Conservation (phyloP, 805 yeast species). For the Yueomyces sinensis region DNA sequence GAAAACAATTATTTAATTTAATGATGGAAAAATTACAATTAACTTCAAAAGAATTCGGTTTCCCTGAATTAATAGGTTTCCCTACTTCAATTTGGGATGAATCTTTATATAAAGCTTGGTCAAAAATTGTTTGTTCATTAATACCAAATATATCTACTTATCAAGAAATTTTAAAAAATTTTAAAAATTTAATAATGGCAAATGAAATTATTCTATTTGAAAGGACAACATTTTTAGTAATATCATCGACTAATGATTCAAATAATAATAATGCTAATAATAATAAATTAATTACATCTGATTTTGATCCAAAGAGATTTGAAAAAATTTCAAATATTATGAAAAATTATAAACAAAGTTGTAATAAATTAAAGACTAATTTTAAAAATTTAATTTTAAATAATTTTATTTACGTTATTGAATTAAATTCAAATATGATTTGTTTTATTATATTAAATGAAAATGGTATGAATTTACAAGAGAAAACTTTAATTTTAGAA, state of each 20-base stretch:
- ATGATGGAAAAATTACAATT: constrained; percentile 75
- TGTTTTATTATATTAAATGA: constrained; percentile 46
- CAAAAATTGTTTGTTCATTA: constrained; percentile 84
- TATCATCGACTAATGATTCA: constrained; percentile 29
- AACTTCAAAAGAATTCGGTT: constrained; percentile 57
- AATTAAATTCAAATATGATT: constrained; percentile 46
- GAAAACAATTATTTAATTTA: constrained; percentile 69
- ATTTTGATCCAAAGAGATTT: constrained; percentile 79
- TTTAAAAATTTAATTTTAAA: constrained; percentile 65
- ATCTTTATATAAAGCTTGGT: constrained; percentile 92
- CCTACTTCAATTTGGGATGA: constrained; percentile 98
- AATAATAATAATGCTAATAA: constrained; percentile 17
- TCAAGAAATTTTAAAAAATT: constrained; percentile 59
- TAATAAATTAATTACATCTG: no score
- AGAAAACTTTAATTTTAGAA: constrained; percentile 31
- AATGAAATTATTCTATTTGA: constrained; percentile 87
- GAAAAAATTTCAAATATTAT: constrained; percentile 89
- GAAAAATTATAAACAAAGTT: constrained; percentile 88
- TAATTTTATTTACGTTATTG: constrained; percentile 39
- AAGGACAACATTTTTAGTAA: constrained; percentile 71
- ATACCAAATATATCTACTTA: constrained; percentile 82
- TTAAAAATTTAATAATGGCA: constrained; percentile 66
- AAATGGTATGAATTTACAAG: constrained; percentile 21
- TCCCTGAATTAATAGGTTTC: constrained; percentile 60
- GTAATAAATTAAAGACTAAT: constrained; percentile 74